Percentiles rank a stretch among this genome's conserved stretches.
Evolutionary conservation across 2,329 filamentous ascomycete species (phyloP).

Genomic region (Fusarium transvaalense): DNA sequence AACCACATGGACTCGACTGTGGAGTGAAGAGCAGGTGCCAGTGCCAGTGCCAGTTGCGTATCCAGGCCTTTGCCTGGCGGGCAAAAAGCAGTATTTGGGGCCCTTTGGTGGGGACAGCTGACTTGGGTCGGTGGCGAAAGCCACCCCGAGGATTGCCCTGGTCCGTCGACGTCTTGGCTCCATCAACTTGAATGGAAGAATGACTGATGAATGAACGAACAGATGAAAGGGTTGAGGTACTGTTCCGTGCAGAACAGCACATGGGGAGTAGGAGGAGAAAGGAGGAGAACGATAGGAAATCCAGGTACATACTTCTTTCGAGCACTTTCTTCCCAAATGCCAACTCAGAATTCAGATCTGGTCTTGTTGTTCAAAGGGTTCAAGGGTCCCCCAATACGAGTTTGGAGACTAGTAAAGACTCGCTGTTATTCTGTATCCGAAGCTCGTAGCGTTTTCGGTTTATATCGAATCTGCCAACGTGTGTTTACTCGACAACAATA

Average conservation of each 20-base stretch:
- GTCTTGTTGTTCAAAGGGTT: conserved; percentile 37
- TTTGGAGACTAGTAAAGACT: conserved; percentile 29
- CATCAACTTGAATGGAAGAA: conserved; percentile 4
- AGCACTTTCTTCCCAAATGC: not conserved
- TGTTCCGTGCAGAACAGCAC: not conserved
- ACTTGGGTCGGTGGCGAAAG: conserved; percentile 51
- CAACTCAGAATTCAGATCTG: conserved; percentile 4
- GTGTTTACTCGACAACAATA: conserved; percentile 8
- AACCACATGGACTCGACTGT: conserved; percentile 7
- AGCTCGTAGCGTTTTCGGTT: conserved; percentile 18
- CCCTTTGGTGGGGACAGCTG: conserved; percentile 51
- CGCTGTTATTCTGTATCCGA: not conserved
- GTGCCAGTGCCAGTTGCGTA: conserved; percentile 28
- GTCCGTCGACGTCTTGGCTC: conserved; percentile 23
- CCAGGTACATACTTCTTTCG: conserved; percentile 24
- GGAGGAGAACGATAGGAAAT: conserved; percentile 24
- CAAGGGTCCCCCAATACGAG: conserved; percentile 35
- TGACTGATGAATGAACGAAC: not conserved
- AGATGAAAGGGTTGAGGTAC: not conserved
- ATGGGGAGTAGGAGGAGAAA: not conserved
- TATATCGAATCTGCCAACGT: conserved; percentile 16
- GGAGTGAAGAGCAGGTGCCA: conserved; percentile 20
- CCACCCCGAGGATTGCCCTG: conserved; percentile 42
- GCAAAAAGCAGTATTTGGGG: conserved; percentile 37
- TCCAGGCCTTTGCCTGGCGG: conserved; percentile 28